Percentiles rank a stretch among this genome's conserved stretches.
Evolutionary conservation across 73 alveolate species (phyloP).

Genomic region (Uronychia binucleata): DNA sequence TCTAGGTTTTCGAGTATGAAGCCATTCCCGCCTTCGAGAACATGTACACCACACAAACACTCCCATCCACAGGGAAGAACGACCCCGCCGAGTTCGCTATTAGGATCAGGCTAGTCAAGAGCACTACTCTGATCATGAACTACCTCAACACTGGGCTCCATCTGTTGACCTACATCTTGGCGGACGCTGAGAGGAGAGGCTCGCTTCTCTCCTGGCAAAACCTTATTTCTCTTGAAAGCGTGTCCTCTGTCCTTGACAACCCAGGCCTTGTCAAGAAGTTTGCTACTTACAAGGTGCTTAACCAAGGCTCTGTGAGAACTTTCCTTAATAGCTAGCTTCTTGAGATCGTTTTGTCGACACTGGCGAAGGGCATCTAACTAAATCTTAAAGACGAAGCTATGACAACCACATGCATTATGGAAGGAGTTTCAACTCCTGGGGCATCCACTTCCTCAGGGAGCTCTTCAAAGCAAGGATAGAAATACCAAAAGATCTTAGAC

Average conservation of each 20-base stretch:
- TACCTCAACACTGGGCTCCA: slow-evolving; percentile 35
- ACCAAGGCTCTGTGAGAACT: slow-evolving; percentile 30
- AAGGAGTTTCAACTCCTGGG: too few relatives aligned
- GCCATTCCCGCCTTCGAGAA: slow-evolving; percentile 34
- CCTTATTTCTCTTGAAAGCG: slow-evolving; percentile 28
- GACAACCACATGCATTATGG: slow-evolving; percentile 10
- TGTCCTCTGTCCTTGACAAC: slow-evolving; percentile 22
- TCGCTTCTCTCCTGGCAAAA: slow-evolving; percentile 24
- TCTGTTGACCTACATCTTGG: slow-evolving; percentile 18
- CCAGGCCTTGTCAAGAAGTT: slow-evolving; percentile 23
- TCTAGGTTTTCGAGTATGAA: slow-evolving; percentile 29
- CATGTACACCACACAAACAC: slow-evolving; percentile 16
- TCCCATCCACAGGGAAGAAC: slow-evolving; percentile 5
- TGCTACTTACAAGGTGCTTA: slow-evolving; percentile 24
- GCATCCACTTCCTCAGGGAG: too few relatives aligned
- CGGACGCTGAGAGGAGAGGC: slow-evolving; percentile 26
- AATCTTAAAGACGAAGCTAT: slow-evolving; percentile 15
- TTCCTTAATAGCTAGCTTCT: slow-evolving; percentile 17
- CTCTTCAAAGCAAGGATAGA: background rate
- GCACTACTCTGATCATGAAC: slow-evolving; percentile 21
- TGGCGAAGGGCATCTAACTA: slow-evolving; percentile 9
- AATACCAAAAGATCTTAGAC: background rate
- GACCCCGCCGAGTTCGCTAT: slow-evolving; percentile 22
- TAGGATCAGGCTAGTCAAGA: slow-evolving; percentile 48
- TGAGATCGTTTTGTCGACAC: slow-evolving; percentile 6